Conservation (phyloP, 495 filamentous ascomycete genomes). For the Parathielavia appendiculata region DNA sequence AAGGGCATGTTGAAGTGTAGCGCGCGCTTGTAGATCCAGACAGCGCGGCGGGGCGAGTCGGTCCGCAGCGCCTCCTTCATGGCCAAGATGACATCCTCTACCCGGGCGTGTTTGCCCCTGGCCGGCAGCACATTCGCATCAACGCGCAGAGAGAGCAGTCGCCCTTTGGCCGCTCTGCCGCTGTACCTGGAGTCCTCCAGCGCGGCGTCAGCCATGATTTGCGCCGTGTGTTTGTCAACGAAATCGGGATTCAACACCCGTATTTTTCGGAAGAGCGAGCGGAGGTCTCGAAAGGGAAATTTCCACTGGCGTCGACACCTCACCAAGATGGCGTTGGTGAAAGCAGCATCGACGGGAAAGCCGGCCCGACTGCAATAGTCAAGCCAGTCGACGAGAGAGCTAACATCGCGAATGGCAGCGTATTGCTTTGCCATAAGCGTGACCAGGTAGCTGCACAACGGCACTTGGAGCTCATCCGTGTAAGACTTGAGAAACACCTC, state of each 20-base stretch:
- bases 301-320: conserved; percentile 34
- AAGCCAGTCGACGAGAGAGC: conserved; percentile 36
- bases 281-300: conserved; percentile 37
- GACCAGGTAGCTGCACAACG: conserved; percentile 34
- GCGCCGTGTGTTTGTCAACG: conserved; percentile 32
- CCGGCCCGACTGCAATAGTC: conserved; percentile 30
- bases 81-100: conserved; percentile 30
- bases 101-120: conserved; percentile 23
- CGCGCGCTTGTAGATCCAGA: conserved; percentile 36
- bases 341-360: conserved; percentile 33
- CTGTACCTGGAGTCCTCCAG: conserved; percentile 18
- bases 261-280: conserved; percentile 34
- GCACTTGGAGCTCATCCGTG: conserved; percentile 30
- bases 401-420: conserved; percentile 37
- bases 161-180: conserved; percentile 20
- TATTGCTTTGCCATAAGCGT: conserved; percentile 46
- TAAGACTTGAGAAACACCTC: conserved; percentile 40
- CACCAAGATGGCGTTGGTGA: conserved; percentile 41
- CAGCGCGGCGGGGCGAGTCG: conserved; percentile 21
- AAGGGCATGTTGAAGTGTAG: conserved; percentile 30
- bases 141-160: conserved; percentile 22
- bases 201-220: conserved; percentile 37
- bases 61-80: conserved; percentile 35
- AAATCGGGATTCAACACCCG: conserved; percentile 26
- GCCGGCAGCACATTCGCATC: conserved; percentile 19